A percentile compares a stretch with the other conserved stretches of the same genome.
These are phyloP conservation scores for Ceratocystiopsis sp. DNA, from an alignment of 2,329 filamentous ascomycete genomes.

Conservation along the genomic window DNA sequence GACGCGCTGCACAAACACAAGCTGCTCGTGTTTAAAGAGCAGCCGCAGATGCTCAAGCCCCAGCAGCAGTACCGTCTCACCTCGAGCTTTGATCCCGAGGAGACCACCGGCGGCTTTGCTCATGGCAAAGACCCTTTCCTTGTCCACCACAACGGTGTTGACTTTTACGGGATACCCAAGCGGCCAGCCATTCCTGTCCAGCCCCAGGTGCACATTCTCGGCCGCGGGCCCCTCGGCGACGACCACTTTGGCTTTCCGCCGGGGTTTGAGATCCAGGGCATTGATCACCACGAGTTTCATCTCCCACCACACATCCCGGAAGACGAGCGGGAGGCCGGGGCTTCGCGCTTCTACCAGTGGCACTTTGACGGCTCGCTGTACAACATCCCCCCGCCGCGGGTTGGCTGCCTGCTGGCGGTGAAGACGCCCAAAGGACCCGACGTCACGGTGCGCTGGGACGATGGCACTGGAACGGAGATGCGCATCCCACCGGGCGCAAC, in stretches of 20 bases:
- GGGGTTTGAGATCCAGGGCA: conserved; percentile 21
- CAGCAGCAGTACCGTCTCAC: conserved; percentile 20
- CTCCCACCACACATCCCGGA: conserved; percentile 19
- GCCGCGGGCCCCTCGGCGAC: conserved; percentile 17
- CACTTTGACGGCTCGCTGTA: conserved; percentile 20
- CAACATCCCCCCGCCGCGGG: conserved; percentile 18
- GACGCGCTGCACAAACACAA: conserved; percentile 18
- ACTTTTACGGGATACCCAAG: conserved; percentile 19
- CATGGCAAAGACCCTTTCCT: conserved; percentile 20
- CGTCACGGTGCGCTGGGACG: conserved; percentile 16
- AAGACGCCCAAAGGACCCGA: conserved; percentile 16
- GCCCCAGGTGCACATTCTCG: conserved; percentile 21
- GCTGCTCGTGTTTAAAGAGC: conserved; percentile 20
- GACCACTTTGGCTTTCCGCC: conserved; percentile 20
- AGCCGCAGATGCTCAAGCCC: conserved; percentile 18
- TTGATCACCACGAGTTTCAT: conserved; percentile 20
- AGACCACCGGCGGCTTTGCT: conserved; percentile 20
- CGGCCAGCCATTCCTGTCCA: conserved; percentile 17
- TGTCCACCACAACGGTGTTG: conserved; percentile 16
- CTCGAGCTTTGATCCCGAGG: conserved; percentile 17
- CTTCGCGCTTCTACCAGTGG: conserved; percentile 20
- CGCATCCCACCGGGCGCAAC: conserved; percentile 17
- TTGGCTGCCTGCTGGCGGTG: conserved; percentile 20
- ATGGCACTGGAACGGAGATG: conserved; percentile 18
- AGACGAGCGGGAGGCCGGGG: conserved; percentile 17